Conservation (phyloP, 768 basidiomycete genomes). For the Boletales sp. region DNA sequence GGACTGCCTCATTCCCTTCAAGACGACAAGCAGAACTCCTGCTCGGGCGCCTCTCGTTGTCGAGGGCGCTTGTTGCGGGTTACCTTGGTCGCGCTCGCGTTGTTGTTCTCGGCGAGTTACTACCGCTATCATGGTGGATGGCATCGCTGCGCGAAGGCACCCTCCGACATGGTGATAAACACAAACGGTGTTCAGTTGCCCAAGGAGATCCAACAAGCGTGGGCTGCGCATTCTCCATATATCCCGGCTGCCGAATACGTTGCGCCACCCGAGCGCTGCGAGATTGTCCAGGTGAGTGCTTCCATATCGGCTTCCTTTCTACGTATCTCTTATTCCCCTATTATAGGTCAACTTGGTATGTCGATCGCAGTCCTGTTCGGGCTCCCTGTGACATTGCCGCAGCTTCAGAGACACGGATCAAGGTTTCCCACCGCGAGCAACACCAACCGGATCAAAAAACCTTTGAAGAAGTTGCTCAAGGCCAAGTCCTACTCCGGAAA, state of each 20-base stretch:
- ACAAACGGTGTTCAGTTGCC: slow-evolving; percentile 7
- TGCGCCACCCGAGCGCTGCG: slow-evolving; percentile 46
- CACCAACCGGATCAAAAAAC: slow-evolving; percentile 37
- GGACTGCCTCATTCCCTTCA: slow-evolving; percentile 6
- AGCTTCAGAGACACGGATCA: slow-evolving; percentile 82
- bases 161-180: neutral
- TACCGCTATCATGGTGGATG: slow-evolving; percentile 6
- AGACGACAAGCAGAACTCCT: slow-evolving; percentile 2
- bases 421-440: slow-evolving; percentile 65
- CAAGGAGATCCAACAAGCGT: slow-evolving; percentile 33
- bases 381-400: slow-evolving; percentile 2
- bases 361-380: neutral
- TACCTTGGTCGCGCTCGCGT: slow-evolving; percentile 11
- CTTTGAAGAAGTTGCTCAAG: slow-evolving; percentile 52
- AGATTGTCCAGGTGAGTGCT: slow-evolving; percentile 49
- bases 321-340: neutral
- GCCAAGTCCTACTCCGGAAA: slow-evolving; percentile 44
- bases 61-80: slow-evolving; percentile 2
- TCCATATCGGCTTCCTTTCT: neutral
- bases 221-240: slow-evolving; percentile 66
- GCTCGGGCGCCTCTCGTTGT: neutral
- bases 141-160: neutral
- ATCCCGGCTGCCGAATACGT: slow-evolving; percentile 45
- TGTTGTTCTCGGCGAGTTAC: slow-evolving; percentile 13
- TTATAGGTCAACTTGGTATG: slow-evolving; percentile 31